Evolutionary conservation across 2,329 filamentous ascomycete genomes (phyloP), one percentile per base, ranked within the genome.

Genomic region (Massarina eburnea): DNA sequence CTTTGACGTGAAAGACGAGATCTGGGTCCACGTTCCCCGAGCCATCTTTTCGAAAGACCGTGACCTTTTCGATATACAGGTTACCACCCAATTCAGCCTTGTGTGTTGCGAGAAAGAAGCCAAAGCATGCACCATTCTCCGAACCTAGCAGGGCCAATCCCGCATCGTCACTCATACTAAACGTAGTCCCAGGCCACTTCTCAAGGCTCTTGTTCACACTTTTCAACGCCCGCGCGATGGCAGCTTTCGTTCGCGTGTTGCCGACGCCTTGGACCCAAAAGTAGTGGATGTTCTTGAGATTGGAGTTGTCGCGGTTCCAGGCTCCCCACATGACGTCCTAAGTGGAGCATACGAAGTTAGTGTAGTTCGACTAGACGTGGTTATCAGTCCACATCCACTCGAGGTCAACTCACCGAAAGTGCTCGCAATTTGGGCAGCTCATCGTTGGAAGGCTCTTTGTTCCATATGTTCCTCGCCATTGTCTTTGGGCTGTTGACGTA

Each of bases 231-330:
- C 46, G 45, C 2, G 49, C 55, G 10, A 62, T 55, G 3, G 60
- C 15, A 8, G 46, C 29, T 14, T 53, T 54, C 5, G 54, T 54
- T 7, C 44, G 21, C 0, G 48, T 52, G 18, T 62, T 62, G 6
- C 45, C 50, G n/a, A 62, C 50, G 3, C 49, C 49, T 14, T 56
- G 39, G 44, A 54, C 52, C 39, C 58, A 55, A 34, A 60, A 58
- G 29, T 51, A 51, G 3, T 41, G 43, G 5, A 62, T 46, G 14
- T 55, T 54, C 17, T 29, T 45, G 1, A 57, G 15, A 8, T 54
- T 19, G 0, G 39, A 15, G 20, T 59, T 58, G 0, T 46, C 27
- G 29, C 45, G 39, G 29, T 19, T 36, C 57, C 54, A 62, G 17
- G 42, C 51, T 1, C 45, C 52, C 57, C 54, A 62, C 3, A 58